Evolutionary conservation across 2,329 filamentous ascomycete species (phyloP).

Genomic region (Colletotrichum phormii): DNA sequence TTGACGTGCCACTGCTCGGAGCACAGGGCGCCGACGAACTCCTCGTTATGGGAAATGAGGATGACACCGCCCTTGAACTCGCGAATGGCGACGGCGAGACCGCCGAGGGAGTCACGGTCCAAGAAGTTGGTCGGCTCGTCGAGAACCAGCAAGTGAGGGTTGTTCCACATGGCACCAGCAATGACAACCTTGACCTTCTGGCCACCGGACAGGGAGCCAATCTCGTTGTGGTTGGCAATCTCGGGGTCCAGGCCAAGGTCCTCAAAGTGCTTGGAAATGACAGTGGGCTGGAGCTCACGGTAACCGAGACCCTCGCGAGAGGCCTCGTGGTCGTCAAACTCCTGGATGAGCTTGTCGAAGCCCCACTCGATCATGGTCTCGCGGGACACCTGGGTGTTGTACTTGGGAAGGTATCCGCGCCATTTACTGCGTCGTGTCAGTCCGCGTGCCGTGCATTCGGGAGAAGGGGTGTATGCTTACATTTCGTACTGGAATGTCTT

Average conservation of each 20-base stretch:
- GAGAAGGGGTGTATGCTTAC: conserved; percentile 57
- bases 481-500: conserved; percentile 99
- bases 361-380: conserved; percentile 89
- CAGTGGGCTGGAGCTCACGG: conserved; percentile 89
- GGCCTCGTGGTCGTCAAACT: conserved; percentile 98
- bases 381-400: conserved; percentile 92
- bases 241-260: conserved; percentile 96
- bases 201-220: conserved; percentile 93
- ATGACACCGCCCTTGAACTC: conserved; percentile 99
- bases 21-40: conserved; percentile 96
- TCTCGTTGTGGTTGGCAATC: conserved; percentile 99
- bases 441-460: conserved; percentile 42
- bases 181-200: conserved; percentile 99
- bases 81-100: conserved; percentile 95
- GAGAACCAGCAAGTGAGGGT: conserved; percentile 95
- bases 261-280: conserved; percentile 98
- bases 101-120: conserved; percentile 96
- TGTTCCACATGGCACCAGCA: conserved; percentile 98
- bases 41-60: conserved; percentile 99
- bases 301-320: conserved; percentile 98
- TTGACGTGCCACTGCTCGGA: conserved; percentile 96
- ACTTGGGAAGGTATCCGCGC: conserved; percentile 87
- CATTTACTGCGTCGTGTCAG: conserved; percentile 76
- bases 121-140: conserved; percentile 99
- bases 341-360: conserved; percentile 93